Base-by-base conservation (phyloP, 2,329 filamentous ascomycete genomes). In the Trichoderma sp. region DNA sequence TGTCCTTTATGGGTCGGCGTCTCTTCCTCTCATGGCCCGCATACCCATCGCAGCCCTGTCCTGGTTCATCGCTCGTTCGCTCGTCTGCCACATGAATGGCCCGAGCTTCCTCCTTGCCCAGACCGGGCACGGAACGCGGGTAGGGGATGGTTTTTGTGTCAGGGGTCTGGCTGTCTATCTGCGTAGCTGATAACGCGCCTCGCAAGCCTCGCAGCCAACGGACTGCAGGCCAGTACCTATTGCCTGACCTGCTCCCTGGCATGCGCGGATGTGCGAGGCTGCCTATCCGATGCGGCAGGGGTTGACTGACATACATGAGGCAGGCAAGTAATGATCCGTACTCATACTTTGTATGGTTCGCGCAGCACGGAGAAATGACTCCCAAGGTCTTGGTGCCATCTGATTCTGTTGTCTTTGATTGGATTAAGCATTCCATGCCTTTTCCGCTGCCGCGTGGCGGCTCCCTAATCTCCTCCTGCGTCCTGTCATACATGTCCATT, bases 101-200 rank as follows among this genome's bases (percentile, higher is more conserved):
- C 63, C 56, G 52, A 60, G 63, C 55, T 39, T 39, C 12, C 34
- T 39, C 12, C 34, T 39, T 39, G 45, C 47, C 26, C 54, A 52
- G 41, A 24, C 55, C 55, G 26, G 55, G 55, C 41, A 60, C 47
- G 63, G 63, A 58, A 65, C 47, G 63, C 55, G 55, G 63, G 55
- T 52, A 59, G 44, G 24, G 61, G 30, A 44, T n/a, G 19, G 9
- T 30, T 34, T 43, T 45, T 57, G 47, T 51, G 55, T 52, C 62
- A 59, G 47, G 45, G 51, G 62, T 45, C 3, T 39, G 30, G 2
- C 34, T 39, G 34, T 14, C 34, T 39, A 10, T 39, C 54, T 26
- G 54, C 47, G 52, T 64, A 45, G 54, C 54, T 44, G 52, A 57
- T 64, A 44, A 61, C 58, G 58, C 58, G 58, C 58, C 58, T 61